Percentiles rank a stretch among this genome's conserved stretches.
phyloP scores from a whole-genome alignment of 108 stramenopile species.

The Skeletonema tropicum region DNA sequence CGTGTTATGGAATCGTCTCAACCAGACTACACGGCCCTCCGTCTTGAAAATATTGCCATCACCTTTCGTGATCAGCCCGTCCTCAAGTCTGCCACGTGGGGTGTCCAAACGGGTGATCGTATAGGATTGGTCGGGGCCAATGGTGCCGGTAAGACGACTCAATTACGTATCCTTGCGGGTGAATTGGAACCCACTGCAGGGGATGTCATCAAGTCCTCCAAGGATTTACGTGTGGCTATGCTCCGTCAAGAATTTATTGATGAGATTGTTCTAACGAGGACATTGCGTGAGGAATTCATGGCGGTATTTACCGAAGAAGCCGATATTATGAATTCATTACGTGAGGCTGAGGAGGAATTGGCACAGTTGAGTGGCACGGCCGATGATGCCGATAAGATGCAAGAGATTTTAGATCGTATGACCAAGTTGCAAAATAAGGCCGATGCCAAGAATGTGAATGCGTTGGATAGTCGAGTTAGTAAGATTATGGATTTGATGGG shows the following conservation, averaged over 20 bases:
- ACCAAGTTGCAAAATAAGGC: slow-evolving; percentile 85
- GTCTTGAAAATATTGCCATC: slow-evolving; percentile 89
- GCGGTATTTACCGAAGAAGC: slow-evolving; percentile 92
- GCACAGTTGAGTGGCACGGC: too few relatives aligned
- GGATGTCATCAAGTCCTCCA: slow-evolving; percentile 85
- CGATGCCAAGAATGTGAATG: slow-evolving; percentile 84
- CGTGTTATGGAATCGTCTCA: slow-evolving; percentile 90
- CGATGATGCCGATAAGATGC: slow-evolving; percentile 74
- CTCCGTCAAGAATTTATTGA: slow-evolving; percentile 96
- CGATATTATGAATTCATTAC: slow-evolving; percentile 67
- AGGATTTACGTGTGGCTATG: slow-evolving; percentile 90
- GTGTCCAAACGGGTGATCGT: slow-evolving; percentile 94
- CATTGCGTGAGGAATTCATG: slow-evolving; percentile 91
- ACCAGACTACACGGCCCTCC: slow-evolving; percentile 85
- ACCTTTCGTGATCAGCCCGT: slow-evolving; percentile 95
- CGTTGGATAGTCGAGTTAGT: slow-evolving; percentile 80
- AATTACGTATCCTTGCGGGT: slow-evolving; percentile 74
- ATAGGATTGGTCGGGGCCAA: slow-evolving; percentile 93
- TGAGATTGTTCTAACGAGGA: slow-evolving; percentile 78
- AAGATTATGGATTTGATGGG: slow-evolving; percentile 97
- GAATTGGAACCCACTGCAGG: slow-evolving; percentile 95
- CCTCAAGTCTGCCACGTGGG: slow-evolving; percentile 93
- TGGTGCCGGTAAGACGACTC: slow-evolving; percentile 84
- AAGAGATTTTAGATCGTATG: slow-evolving; percentile 91
- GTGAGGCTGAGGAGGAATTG: too few relatives aligned